Conservation (phyloP, 192 early-diverging fungal genomes). For the Coemansia sp. region DNA sequence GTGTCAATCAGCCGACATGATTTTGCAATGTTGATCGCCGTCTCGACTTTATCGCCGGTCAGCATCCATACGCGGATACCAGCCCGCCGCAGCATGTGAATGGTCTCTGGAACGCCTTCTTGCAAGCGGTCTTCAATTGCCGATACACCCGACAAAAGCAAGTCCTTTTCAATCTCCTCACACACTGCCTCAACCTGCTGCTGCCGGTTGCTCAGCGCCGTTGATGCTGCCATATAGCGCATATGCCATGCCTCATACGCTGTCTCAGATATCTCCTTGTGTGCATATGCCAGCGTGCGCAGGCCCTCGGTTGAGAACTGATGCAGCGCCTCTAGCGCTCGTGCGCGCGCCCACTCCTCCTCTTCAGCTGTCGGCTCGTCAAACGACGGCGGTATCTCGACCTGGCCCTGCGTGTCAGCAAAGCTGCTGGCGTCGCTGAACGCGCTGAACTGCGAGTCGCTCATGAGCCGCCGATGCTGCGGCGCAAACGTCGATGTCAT, state of each 20-base stretch:
- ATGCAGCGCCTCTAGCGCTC: constrained; percentile 65
- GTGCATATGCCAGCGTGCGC: constrained; percentile 79
- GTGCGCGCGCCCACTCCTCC: constrained; percentile 67
- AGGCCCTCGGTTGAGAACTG: constrained; percentile 76
- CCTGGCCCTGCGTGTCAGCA: constrained; percentile 34
- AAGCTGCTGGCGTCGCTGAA: constrained; percentile 45
- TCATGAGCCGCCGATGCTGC: constrained; percentile 34
- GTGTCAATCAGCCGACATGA: constrained; percentile 69
- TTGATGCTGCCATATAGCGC: constrained; percentile 69
- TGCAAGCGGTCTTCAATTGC: constrained; percentile 92
- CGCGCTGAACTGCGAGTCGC: constrained; percentile 45
- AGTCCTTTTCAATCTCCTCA: constrained; percentile 70
- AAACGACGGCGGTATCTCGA: constrained; percentile 35
- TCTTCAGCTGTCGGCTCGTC: constrained; percentile 36
- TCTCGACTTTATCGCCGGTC: constrained; percentile 90
- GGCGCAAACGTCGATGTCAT: background rate
- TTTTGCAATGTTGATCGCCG: constrained; percentile 88
- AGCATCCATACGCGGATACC: constrained; percentile 88
- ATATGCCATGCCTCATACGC: constrained; percentile 70
- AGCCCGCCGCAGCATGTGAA: constrained; percentile 71
- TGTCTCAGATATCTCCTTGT: constrained; percentile 60
- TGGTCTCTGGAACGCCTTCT: constrained; percentile 81
- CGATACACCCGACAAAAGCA: constrained; percentile 78
- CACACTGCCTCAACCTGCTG: constrained; percentile 64
- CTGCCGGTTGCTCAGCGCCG: constrained; percentile 64